These are phyloP conservation scores for Avena insularis DNA, from an alignment of 176 grass and related monocot species.

Conservation along the genomic window DNA sequence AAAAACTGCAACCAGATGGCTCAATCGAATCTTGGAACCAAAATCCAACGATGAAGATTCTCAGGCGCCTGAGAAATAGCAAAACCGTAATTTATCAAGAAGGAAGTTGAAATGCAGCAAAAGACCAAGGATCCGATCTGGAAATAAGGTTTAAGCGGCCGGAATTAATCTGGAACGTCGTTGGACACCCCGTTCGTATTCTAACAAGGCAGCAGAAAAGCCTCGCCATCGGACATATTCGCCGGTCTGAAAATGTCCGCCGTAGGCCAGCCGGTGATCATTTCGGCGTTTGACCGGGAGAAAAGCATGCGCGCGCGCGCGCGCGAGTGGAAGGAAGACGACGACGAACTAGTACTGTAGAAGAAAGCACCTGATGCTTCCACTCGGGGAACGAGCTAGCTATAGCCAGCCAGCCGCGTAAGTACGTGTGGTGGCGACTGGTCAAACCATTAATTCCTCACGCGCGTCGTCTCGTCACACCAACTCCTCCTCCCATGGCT, in stretches of 20 bases:
- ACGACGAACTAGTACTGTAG: neutral
- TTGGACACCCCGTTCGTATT: too few species aligned
- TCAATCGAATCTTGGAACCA: too few species aligned
- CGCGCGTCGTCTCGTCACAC: neutral
- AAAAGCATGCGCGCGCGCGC: neutral
- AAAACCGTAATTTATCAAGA: too few species aligned
- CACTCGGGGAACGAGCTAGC: neutral
- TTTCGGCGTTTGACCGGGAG: constrained; percentile 10
- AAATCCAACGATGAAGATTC: too few species aligned
- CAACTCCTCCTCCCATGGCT: neutral
- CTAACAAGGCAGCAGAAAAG: too few species aligned
- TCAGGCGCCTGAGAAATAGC: too few species aligned
- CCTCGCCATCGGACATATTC: neutral
- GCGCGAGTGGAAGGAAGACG: neutral
- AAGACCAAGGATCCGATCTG: neutral
- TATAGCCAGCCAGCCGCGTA: neutral
- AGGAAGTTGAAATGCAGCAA: too few species aligned
- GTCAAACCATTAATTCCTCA: neutral
- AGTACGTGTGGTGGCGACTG: neutral
- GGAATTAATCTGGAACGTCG: too few species aligned
- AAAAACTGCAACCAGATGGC: too few species aligned
- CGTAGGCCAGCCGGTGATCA: neutral
- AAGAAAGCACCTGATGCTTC: neutral
- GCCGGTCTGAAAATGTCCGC: neutral
- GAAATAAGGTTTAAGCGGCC: too few species aligned